Evolutionary conservation across 305 asterid genomes (phyloP).

Genomic region (Withania somnifera): DNA sequence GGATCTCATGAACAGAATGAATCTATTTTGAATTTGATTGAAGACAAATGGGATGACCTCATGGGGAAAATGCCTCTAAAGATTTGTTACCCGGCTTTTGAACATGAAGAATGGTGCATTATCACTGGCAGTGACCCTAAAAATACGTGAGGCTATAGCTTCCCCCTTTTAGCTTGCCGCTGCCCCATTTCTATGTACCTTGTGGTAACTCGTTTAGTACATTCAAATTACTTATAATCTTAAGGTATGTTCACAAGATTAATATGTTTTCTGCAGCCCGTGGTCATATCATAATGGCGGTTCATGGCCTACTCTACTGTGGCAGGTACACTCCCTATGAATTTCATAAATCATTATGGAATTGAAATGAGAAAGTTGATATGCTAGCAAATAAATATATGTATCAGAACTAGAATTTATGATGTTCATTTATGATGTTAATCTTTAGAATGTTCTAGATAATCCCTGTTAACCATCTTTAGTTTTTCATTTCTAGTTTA

Average conservation of each 20-base stretch:
- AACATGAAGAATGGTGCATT: slow-evolving; percentile 73
- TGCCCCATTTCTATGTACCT: not conserved
- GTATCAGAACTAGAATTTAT: not conserved
- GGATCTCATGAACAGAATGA: slow-evolving; percentile 51
- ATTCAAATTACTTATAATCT: not conserved
- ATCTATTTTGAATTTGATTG: slow-evolving; percentile 51
- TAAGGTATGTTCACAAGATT: not conserved
- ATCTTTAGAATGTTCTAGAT: not conserved
- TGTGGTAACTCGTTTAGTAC: not conserved
- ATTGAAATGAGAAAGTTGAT: not conserved
- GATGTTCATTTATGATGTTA: too few relatives aligned
- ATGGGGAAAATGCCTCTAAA: slow-evolving; percentile 73
- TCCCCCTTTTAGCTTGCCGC: not conserved
- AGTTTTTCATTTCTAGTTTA: slow-evolving; percentile 39
- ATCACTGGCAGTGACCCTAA: slow-evolving; percentile 90
- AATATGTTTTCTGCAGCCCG: slow-evolving; percentile 31
- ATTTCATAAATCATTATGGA: not conserved
- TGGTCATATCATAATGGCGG: slow-evolving; percentile 96
- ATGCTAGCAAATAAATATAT: not conserved
- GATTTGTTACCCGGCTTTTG: slow-evolving; percentile 78
- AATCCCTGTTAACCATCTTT: not conserved
- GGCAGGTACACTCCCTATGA: slow-evolving; percentile 53
- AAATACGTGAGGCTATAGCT: slow-evolving; percentile 45
- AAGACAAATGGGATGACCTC: slow-evolving; percentile 78
- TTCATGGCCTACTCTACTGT: slow-evolving; percentile 44